A percentile compares a stretch with the other conserved stretches of the same genome.
Evolutionary conservation across 2,329 filamentous ascomycete genomes (phyloP).

Genomic region (Talaromyces sp.): DNA sequence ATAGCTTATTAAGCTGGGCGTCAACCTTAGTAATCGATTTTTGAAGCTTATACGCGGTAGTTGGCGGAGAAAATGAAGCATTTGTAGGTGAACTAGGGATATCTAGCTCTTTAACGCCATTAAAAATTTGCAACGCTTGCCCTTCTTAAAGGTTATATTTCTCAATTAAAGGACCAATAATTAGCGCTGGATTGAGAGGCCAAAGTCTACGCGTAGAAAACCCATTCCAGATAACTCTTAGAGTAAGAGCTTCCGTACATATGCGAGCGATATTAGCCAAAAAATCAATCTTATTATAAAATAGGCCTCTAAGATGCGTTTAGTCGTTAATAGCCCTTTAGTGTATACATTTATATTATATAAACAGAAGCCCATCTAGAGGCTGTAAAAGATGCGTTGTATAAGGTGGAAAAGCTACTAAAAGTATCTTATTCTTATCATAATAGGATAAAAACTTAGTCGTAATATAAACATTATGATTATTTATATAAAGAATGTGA

Average conservation of each 20-base stretch:
- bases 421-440: too few relatives aligned
- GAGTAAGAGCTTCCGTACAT: background rate
- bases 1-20: background rate
- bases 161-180: background rate
- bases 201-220: background rate
- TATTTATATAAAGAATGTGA: too few relatives aligned
- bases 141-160: background rate
- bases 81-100: background rate
- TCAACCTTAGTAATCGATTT: background rate
- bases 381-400: too few relatives aligned
- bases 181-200: background rate
- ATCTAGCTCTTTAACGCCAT: background rate
- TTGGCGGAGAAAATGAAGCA: background rate
- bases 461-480: too few relatives aligned
- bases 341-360: too few relatives aligned
- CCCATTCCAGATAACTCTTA: background rate
- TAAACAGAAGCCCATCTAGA: too few relatives aligned
- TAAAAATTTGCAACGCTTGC: background rate
- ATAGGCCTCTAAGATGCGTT: too few relatives aligned
- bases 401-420: too few relatives aligned
- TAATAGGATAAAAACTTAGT: too few relatives aligned
- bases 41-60: background rate
- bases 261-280: background rate
- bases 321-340: too few relatives aligned
- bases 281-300: too few relatives aligned